These are phyloP conservation scores for Mucor mucedo DNA, from an alignment of 371 early-diverging fungal genomes.

Conservation along the genomic window DNA sequence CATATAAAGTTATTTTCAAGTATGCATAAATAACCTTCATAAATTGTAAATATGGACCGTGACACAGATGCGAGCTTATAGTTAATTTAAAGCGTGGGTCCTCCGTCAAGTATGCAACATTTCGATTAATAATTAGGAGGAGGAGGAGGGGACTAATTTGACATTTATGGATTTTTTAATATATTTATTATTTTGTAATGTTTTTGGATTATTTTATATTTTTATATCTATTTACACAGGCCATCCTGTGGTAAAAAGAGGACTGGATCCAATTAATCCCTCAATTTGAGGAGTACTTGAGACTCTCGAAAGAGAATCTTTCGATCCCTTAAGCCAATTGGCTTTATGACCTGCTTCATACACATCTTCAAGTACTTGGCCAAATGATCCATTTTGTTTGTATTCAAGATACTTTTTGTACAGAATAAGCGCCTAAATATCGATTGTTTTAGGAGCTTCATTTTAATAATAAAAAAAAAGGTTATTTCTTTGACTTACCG, in stretches of 20 bases:
- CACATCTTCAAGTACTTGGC: constrained; percentile 76
- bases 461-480: not conserved
- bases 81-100: not conserved
- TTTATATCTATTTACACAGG: constrained; percentile 15
- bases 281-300: constrained; percentile 32
- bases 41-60: no score
- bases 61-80: no score
- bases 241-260: constrained; percentile 24
- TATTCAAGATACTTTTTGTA: constrained; percentile 81
- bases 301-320: constrained; percentile 28
- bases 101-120: no score
- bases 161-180: not conserved
- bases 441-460: not conserved
- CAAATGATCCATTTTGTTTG: constrained; percentile 67
- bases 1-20: no score
- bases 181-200: constrained; percentile 12
- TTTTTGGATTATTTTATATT: not conserved
- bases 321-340: constrained; percentile 61
- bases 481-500: constrained; percentile 50
- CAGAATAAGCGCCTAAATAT: constrained; percentile 73
- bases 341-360: constrained; percentile 80
- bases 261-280: constrained; percentile 4
- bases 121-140: no score
- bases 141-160: no score
- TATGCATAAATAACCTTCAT: no score